Percentiles rank a stretch among this genome's conserved stretches.
Evolutionary conservation across 345 rosid species (phyloP).

Genomic region (Acer negundo): DNA sequence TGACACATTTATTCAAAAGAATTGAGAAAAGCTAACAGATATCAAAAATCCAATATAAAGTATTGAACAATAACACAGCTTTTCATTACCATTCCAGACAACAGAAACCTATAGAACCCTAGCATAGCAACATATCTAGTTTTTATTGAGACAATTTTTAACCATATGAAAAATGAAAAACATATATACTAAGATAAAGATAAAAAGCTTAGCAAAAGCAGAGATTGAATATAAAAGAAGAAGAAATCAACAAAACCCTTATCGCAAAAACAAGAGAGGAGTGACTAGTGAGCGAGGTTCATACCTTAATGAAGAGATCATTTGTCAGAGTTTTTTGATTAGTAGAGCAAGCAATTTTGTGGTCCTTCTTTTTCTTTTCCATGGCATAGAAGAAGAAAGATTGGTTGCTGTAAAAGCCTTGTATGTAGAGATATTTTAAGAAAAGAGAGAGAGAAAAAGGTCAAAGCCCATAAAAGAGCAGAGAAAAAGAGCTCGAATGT

Average conservation of each 20-base stretch:
- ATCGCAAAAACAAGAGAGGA: background rate
- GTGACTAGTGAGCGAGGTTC: background rate
- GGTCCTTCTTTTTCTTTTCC: constrained; percentile 33
- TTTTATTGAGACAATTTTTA: background rate
- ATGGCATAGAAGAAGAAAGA: constrained; percentile 15
- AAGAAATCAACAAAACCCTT: background rate
- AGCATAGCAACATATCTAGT: background rate
- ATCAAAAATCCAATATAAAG: background rate
- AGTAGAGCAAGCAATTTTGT: constrained; percentile 14
- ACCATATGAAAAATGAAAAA: no score
- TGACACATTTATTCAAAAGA: background rate
- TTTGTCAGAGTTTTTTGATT: constrained; percentile 25
- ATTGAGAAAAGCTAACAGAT: background rate
- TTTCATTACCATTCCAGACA: background rate
- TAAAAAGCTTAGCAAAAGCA: no score
- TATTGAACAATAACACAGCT: background rate
- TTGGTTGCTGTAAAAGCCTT: background rate
- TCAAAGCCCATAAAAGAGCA: constrained; percentile 7
- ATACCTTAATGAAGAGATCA: constrained; percentile 22
- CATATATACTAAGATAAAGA: no score
- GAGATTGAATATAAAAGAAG: background rate
- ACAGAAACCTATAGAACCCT: background rate
- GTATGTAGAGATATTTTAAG: background rate
- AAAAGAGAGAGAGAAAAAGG: constrained; percentile 11
- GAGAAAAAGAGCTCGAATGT: no score